Evolutionary conservation across 768 basidiomycete genomes (phyloP), one percentile per base, ranked within the genome.

Genomic region (Hemileccinum rubropunctum): DNA sequence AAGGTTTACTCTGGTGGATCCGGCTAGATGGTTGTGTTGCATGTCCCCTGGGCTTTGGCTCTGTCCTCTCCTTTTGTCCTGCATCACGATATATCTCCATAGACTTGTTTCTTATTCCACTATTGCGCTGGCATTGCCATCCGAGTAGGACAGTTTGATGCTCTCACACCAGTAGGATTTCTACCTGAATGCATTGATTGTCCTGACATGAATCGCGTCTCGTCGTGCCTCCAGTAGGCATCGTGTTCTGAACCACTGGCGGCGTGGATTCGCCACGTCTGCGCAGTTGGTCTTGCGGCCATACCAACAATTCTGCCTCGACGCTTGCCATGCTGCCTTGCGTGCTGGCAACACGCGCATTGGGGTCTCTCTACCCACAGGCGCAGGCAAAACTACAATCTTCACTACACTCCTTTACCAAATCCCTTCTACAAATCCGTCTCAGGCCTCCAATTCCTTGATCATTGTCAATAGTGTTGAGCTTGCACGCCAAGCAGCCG

Each of bases 1-100:
- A 97, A 95, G 83, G 95, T 98, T 74, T 98, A 98, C 89, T 87
- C 93, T 59, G 94, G 92, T 78, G 91, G 89, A 85, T 71, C 53
- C 47, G 66, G 68, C 15, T 68, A 58, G 53, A 58, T 23, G 37
- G 30, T 45, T 45, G 11, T 41, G 39, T 50, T 45, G 38, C 49
- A 43, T 56, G 49, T 53, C 11, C n/a, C 45, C 13, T 60, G 67
- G 67, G 65, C 56, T 20, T 57, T 40, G 51, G 65, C 68, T 57
- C 68, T 39, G 62, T 67, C 68, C 66, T 51, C 42, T 67, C 66
- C 0, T 67, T 68, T 61, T 54, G 6, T 55, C 34, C 40, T 21
- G 39, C 40, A 50, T 51, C 41, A 46, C 50, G 26, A 50, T 56
- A 65, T 66, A 66, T 66, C 61, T 57, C 17, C 34, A 47, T 70